Base-by-base conservation (phyloP, 23 red algal genomes). In the Gracilaria vermiculophylla region DNA sequence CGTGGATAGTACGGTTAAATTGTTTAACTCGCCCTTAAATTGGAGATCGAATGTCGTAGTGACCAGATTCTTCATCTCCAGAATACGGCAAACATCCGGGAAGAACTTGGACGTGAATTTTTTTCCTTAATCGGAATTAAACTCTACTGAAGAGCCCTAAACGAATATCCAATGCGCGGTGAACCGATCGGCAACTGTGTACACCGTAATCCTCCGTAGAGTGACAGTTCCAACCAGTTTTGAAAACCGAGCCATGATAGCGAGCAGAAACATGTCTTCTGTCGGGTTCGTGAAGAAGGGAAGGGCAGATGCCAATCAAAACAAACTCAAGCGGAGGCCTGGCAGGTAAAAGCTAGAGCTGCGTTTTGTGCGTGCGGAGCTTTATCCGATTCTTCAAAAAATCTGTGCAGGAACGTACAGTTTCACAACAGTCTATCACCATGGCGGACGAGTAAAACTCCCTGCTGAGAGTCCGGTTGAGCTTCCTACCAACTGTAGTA, bases 41-140 rank as follows among this genome's bases (percentile, higher is more conserved):
- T 84, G 80, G 25, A 24, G 53, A 35, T 84, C 58, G 28, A 72
- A 84, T 3, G 80, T 69, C 34, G 80, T 56, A 16, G 7, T 84
- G 60, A 48, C 11, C 5, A 5, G 19, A 45, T 84, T 56, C 55
- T 84, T 44, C 5, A 62, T 24, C 8, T 62, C 44, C 3, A 84
- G 58, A 23, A 69, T 39, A 5, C 32, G 9, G 43, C 55, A 84
- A 5, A 84, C 80, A 23, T 56, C 80, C 17, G 35, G 55, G 55
- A 72, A 69, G 80, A 69, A 84, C 12, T 24, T 69, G 9, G 55
- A 19, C 5, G 61, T 31, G 53, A 82, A 82, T 23, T 82, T 14
- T 20, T 15, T 8, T 20, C 80, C 80, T 6, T 84, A 32, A 62
- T 84, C 80, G 36, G 80, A 62, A 17, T 34, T 9, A 17, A 84